phyloP scores from a whole-genome alignment of 495 filamentous ascomycete species.

The Aspergillus panamensis region DNA sequence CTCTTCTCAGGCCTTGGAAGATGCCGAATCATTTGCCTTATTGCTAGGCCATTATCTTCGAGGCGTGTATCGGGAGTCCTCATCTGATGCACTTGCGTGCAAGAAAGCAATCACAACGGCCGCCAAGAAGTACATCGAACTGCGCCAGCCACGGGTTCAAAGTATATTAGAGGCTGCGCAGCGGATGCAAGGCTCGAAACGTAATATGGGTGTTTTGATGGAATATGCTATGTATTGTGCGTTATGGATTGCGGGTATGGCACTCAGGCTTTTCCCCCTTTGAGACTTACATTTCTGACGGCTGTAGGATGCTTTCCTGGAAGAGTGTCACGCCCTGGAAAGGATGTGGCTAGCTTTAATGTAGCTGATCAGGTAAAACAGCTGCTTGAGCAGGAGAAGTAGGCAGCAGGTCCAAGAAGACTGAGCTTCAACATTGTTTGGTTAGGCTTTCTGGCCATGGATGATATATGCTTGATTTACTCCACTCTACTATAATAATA shows the following conservation, averaged over 20 bases:
- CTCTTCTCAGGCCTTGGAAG: conserved; percentile 47
- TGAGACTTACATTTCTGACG: conserved; percentile 1
- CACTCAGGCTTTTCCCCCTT: neutral
- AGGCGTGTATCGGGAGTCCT: neutral
- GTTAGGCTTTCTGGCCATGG: too few relatives aligned
- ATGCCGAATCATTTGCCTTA: conserved; percentile 37
- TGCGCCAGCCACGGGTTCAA: conserved; percentile 32
- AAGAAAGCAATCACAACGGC: conserved; percentile 26
- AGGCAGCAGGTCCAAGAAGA: neutral
- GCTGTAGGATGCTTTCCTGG: conserved; percentile 12
- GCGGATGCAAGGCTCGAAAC: conserved; percentile 30
- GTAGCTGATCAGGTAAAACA: conserved; percentile 8
- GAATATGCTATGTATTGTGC: conserved; percentile 37
- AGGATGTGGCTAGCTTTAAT: conserved; percentile 11
- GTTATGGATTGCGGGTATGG: conserved; percentile 33
- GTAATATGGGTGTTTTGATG: conserved; percentile 28
- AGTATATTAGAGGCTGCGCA: conserved; percentile 29
- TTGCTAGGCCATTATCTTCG: conserved; percentile 33
- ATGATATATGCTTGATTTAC: too few relatives aligned
- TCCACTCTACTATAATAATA: too few relatives aligned
- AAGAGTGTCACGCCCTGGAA: neutral
- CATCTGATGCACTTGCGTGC: neutral
- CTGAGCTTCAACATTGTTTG: too few relatives aligned
- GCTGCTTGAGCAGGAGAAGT: conserved; percentile 4
- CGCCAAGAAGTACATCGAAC: conserved; percentile 26